Evolutionary conservation across 257 asterid genomes (phyloP).

Genomic region (Penstemon eatonii): DNA sequence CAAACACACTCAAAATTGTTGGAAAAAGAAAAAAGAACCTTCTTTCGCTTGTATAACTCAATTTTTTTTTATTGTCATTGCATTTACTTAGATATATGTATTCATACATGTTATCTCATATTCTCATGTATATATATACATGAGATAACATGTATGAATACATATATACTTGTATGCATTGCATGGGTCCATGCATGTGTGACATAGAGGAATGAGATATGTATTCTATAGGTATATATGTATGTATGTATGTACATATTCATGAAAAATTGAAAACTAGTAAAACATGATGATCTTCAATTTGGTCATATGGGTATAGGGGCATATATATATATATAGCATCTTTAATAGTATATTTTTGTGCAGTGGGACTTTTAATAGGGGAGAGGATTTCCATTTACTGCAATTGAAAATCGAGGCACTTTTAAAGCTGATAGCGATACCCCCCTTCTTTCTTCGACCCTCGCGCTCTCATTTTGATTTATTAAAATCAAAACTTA

Average conservation of each 20-base stretch:
- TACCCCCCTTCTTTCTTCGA: neutral
- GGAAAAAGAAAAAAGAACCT: too few species aligned
- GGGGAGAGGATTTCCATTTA: conserved; percentile 21
- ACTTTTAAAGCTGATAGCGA: conserved; percentile 30
- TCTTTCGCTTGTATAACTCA: too few species aligned
- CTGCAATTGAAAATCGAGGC: conserved; percentile 39
- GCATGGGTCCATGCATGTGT: neutral
- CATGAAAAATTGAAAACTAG: neutral
- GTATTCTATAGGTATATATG: neutral
- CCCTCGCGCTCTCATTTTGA: neutral
- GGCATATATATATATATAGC: neutral
- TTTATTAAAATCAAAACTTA: neutral
- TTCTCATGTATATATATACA: too few species aligned
- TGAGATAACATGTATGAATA: too few species aligned
- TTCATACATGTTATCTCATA: too few species aligned
- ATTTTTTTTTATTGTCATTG: too few species aligned
- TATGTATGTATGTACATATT: neutral
- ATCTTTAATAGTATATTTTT: conserved; percentile 14
- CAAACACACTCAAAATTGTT: too few species aligned
- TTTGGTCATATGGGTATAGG: neutral
- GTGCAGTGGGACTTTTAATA: neutral
- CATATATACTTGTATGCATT: neutral
- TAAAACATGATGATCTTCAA: neutral
- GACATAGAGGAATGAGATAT: too few species aligned
- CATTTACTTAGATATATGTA: too few species aligned